Evolutionary conservation across 129 eudicot species (phyloP), one percentile per base, ranked within the genome.

Genomic region (Lonicera japonica): DNA sequence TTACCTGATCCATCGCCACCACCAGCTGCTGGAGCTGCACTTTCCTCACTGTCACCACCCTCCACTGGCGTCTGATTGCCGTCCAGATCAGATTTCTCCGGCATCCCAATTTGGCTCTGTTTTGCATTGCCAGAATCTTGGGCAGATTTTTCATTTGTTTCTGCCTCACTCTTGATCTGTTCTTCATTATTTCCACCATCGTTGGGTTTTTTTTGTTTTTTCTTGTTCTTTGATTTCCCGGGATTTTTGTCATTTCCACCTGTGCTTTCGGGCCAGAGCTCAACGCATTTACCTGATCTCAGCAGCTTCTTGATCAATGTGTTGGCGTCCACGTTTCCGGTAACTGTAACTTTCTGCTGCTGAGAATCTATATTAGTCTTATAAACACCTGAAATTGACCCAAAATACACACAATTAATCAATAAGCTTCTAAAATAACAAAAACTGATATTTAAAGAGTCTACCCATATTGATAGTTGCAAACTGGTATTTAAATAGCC

Each of bases 231-330:
- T 5, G 75, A n/a, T 21, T 65, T 54, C 25, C 69, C 76, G 5
- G 73, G 10, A 15, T 11, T 63, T 1, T 51, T 78, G 52, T 63
- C 69, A 47, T 41, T 58, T 9, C 72, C 19, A 25, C 24, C 58
- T n/a, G 62, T 63, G 51, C 63, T 71, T 46, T 79, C 83, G 11
- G 90, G 74, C 80, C 84, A 80, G 20, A 80, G 63, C 78, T 83
- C 84, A 0, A 92, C 91, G 34, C 67, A 83, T 65, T 86, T 86
- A 20, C 95, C 95, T 5, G 97, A 60, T 52, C 75, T 90, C 0
- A 63, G 57, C 53, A 83, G 92, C 87, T 81, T 90, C 77, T 79
- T 83, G 81, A 89, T 76, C 57, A 89, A 77, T 22, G 65, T 75
- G 11, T 77, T 75, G 5, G 83, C 86, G 1, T 77, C 78, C 52